Evolutionary conservation across 2,329 filamentous ascomycete species (phyloP), one percentile per base, ranked within the genome.

Genomic region (Dactylellina haptotyla): DNA sequence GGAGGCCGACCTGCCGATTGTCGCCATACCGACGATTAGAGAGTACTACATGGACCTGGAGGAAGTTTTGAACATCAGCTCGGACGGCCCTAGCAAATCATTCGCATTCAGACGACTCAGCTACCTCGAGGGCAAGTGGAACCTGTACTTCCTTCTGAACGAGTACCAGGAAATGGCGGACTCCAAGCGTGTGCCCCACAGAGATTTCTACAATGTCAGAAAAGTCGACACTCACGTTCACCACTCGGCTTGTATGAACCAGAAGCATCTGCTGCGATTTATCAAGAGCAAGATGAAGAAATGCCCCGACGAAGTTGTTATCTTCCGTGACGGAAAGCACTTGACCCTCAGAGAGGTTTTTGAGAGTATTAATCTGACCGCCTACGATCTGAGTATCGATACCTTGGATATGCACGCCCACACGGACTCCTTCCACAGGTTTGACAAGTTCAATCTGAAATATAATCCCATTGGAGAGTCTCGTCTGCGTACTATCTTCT

Each of bases 211-310:
- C 84, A 99, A 99, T 79, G 95, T 99, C 53, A 87, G 95, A 80
- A 99, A 99, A 81, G 95, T 99, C 56, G 95, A 99, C 80, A 99
- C 95, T 6, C 95, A 99, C 85, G 95, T 99, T 77, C 95, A 99
- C 80, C 95, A 99, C 81, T 99, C 95, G 14, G 95, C 95, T 23
- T 99, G 95, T 81, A 99, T 99, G 95, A 99, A 99, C 80, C 95
- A 99, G 82, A 99, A 99, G 82, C 95, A 99, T 85, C 83, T 99
- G 66, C 84, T 99, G 73, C 92, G 95, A 62, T 99, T 99, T 82
- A 99, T 99, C 84, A 99, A 99, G 83, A 97, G 93, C 82, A 99
- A 99, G 83, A 97, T 99, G 92, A 98, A 97, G 86, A 99, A 97
- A 82, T 95, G 87, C 16, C 93, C 93, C 0, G 91, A 98, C 78